Percentiles rank a stretch among this genome's conserved stretches.
Conservation (phyloP, 345 rosid species). For the Hevea brasiliensis region DNA sequence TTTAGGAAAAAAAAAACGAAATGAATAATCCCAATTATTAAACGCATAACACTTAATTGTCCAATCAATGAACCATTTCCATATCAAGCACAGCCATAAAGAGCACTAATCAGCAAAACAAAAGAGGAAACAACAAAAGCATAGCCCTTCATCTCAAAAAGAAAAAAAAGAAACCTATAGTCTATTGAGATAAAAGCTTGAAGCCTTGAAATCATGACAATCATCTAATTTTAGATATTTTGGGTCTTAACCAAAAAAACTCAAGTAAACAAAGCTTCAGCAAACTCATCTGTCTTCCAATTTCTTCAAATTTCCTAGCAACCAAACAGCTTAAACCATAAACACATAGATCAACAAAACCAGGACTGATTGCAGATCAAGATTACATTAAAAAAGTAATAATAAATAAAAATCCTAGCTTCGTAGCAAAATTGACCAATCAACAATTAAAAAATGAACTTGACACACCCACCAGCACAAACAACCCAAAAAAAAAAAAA, state of each 20-base stretch:
- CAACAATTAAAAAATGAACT: background rate
- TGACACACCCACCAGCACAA: background rate
- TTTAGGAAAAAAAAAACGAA: background rate
- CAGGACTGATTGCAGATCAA: background rate
- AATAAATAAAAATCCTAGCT: background rate
- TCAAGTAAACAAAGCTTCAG: background rate
- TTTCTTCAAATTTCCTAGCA: background rate
- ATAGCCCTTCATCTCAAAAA: background rate
- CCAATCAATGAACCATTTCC: background rate
- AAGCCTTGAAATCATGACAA: too few relatives aligned
- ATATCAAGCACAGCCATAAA: background rate
- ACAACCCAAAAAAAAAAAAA: background rate
- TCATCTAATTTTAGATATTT: background rate
- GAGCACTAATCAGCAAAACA: background rate
- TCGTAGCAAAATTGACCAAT: conserved; percentile 1
- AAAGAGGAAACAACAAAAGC: background rate
- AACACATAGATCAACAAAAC: background rate
- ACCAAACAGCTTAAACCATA: background rate
- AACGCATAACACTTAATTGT: background rate
- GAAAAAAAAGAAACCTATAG: background rate
- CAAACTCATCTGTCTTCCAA: background rate
- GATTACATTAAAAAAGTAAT: background rate
- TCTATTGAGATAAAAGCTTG: background rate
- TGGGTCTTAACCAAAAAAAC: background rate
- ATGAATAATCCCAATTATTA: background rate